Conservation (phyloP, 2,329 filamentous ascomycete species). For the Simplicillium sp. region DNA sequence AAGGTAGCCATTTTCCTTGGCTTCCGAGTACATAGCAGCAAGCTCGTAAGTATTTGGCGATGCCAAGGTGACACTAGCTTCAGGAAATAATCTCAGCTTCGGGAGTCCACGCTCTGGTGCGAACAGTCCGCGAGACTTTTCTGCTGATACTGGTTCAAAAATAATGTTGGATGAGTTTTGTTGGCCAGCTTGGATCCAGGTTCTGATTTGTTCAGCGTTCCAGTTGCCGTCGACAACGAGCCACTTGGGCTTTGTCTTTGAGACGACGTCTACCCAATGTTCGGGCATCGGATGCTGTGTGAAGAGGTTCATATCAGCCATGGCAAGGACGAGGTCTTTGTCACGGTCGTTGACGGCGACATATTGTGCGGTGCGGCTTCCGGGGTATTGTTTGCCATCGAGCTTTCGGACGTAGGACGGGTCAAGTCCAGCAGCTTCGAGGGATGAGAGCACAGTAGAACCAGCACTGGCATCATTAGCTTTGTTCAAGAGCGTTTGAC, state of each 20-base stretch:
- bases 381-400: slow-evolving; percentile 33
- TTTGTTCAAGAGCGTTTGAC: neutral
- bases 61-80: slow-evolving; percentile 58
- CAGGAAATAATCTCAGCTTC: slow-evolving; percentile 45
- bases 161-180: slow-evolving; percentile 50
- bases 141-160: slow-evolving; percentile 82
- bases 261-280: slow-evolving; percentile 52
- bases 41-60: slow-evolving; percentile 83
- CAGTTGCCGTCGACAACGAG: slow-evolving; percentile 85
- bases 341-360: slow-evolving; percentile 77
- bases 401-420: slow-evolving; percentile 53
- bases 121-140: slow-evolving; percentile 68
- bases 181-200: slow-evolving; percentile 57
- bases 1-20: slow-evolving; percentile 57
- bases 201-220: slow-evolving; percentile 53
- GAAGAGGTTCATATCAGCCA: slow-evolving; percentile 92
- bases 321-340: slow-evolving; percentile 80
- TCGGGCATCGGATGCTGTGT: slow-evolving; percentile 41
- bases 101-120: slow-evolving; percentile 25
- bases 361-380: slow-evolving; percentile 76
- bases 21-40: slow-evolving; percentile 64
- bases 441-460: slow-evolving; percentile 56
- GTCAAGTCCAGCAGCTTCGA: slow-evolving; percentile 56
- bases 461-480: slow-evolving; percentile 48
- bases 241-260: slow-evolving; percentile 55